Conservation (phyloP, 441 rosid species). For the Jatropha multifida region DNA sequence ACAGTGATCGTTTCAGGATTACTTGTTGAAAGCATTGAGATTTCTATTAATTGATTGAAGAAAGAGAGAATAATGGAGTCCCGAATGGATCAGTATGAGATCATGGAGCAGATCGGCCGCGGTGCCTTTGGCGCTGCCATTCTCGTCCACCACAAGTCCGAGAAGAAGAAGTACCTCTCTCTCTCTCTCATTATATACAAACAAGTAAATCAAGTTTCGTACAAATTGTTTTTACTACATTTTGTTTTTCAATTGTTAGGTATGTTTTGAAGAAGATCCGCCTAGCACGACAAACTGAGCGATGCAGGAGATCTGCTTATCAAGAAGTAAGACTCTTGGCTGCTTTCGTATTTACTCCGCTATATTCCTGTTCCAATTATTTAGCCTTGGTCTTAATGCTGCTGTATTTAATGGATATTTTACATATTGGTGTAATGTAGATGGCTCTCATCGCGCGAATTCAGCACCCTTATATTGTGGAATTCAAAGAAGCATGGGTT, state of each 20-base stretch:
- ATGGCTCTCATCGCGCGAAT: constrained; percentile 90
- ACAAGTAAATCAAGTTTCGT: background rate
- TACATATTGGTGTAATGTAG: constrained; percentile 34
- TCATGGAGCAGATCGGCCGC: constrained; percentile 99
- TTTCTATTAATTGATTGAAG: background rate
- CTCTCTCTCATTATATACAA: background rate
- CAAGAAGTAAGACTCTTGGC: constrained; percentile 60
- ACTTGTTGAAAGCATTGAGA: background rate
- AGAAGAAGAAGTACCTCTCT: constrained; percentile 68
- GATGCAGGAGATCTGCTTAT: constrained; percentile 96
- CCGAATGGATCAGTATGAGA: constrained; percentile 96
- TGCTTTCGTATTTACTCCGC: background rate
- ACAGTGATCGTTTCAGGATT: background rate
- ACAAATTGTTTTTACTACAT: background rate
- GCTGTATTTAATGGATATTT: background rate
- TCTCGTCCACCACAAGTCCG: constrained; percentile 85
- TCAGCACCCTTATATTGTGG: constrained; percentile 86
- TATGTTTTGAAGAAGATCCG: constrained; percentile 97
- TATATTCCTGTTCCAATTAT: background rate
- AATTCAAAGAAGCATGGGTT: constrained; percentile 99
- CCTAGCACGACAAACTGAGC: constrained; percentile 88
- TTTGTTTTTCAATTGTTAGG: constrained; percentile 35
- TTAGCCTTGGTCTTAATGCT: background rate
- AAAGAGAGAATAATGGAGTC: constrained; percentile 56
- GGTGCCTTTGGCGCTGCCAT: constrained; percentile 98